Percentiles rank a stretch among this genome's conserved stretches.
These are phyloP conservation scores for Malus hybrid DNA, from an alignment of 331 rosid genomes.

Conservation along the genomic window DNA sequence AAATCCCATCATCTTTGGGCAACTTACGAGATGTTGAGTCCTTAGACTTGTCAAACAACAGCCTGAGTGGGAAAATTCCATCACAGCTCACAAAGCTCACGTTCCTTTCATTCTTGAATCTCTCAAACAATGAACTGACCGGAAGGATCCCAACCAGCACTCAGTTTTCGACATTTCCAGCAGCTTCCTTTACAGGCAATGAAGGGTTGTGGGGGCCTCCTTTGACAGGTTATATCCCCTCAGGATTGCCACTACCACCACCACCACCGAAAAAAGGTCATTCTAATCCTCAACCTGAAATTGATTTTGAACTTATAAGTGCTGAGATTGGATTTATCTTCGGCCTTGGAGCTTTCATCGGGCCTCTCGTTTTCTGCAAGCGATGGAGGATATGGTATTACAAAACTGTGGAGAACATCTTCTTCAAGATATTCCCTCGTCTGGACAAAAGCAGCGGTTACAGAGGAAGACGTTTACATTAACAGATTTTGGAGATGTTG, in stretches of 20 bases:
- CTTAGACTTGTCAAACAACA: conserved; percentile 43
- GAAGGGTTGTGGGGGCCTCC: conserved; percentile 41
- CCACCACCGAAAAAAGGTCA: neutral
- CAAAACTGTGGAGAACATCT: neutral
- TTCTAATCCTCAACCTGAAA: neutral
- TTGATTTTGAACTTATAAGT: neutral
- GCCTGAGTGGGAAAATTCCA: conserved; percentile 39
- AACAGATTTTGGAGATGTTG: neutral
- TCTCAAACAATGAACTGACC: conserved; percentile 36
- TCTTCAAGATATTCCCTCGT: neutral
- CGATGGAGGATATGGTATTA: conserved; percentile 4
- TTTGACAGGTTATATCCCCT: neutral
- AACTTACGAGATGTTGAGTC: conserved; percentile 45
- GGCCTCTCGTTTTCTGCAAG: neutral
- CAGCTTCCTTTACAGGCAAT: conserved; percentile 32
- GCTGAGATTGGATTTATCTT: neutral
- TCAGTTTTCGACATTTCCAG: conserved; percentile 48
- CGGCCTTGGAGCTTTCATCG: neutral
- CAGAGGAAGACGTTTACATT: neutral
- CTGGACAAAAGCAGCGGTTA: neutral
- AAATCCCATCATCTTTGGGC: conserved; percentile 37
- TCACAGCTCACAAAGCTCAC: conserved; percentile 18
- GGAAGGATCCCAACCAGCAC: conserved; percentile 45
- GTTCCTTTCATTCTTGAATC: conserved; percentile 47
- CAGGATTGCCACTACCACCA: neutral